Conservation (phyloP, 208 protist genomes). For the Trypanosomatidae sp. region DNA sequence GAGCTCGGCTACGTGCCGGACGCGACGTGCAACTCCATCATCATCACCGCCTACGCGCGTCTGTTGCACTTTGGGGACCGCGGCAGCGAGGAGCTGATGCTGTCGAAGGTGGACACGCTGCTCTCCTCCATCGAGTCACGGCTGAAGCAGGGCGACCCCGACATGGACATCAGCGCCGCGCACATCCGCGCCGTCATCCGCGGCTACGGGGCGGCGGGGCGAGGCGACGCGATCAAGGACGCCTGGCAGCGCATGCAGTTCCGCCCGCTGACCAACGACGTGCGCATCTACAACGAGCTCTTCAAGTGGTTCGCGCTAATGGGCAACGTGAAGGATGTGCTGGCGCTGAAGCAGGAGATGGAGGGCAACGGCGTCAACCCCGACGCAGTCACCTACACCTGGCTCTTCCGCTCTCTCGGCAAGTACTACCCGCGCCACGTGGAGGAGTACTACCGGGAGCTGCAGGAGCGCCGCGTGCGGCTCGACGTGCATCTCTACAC, state of each 20-base stretch:
- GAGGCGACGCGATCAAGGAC: conserved; percentile 67
- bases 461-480: conserved; percentile 51
- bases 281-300: conserved; percentile 87
- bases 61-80: conserved; percentile 84
- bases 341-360: conserved; percentile 61
- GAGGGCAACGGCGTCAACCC: conserved; percentile 45
- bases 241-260: conserved; percentile 79
- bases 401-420: conserved; percentile 71
- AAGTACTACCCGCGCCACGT: conserved; percentile 87
- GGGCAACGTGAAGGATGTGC: conserved; percentile 86
- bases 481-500: conserved; percentile 81
- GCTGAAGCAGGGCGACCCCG: conserved; percentile 79
- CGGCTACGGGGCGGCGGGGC: conserved; percentile 82
- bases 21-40: conserved; percentile 79
- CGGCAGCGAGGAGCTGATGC: conserved; percentile 86
- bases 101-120: conserved; percentile 89
- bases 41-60: conserved; percentile 84
- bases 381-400: conserved; percentile 79
- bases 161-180: conserved; percentile 83
- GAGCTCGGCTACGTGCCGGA: conserved; percentile 71
- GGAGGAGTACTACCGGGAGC: conserved; percentile 62
- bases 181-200: conserved; percentile 86
- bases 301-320: conserved; percentile 89
- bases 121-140: conserved; percentile 84
- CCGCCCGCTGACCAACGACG: conserved; percentile 61